Evolutionary conservation across 257 asterid species (phyloP).

Genomic region (Coffea eugenioides): DNA sequence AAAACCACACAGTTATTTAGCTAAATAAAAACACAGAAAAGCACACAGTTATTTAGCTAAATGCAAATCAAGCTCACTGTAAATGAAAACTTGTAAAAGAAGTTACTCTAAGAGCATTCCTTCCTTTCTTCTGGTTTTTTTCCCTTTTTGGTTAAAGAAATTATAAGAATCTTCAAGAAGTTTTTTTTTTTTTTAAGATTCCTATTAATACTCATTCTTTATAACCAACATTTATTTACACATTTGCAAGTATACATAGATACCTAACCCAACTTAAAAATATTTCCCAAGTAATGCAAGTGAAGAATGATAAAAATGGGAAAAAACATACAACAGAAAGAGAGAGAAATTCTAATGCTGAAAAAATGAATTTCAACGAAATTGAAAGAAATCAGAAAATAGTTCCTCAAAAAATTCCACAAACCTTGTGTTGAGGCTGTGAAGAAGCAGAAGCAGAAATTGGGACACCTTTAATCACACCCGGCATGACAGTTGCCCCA

Average conservation of each 20-base stretch:
- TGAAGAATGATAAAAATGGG: not conserved
- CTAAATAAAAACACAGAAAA: no score
- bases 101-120: no score
- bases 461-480: slow-evolving; percentile 50
- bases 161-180: not conserved
- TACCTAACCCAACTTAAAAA: no score
- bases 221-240: not conserved
- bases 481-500: slow-evolving; percentile 35
- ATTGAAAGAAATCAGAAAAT: not conserved
- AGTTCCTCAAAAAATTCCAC: not conserved
- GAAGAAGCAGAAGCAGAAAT: slow-evolving; percentile 41
- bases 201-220: not conserved
- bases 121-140: no score
- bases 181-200: no score
- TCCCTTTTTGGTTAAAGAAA: no score
- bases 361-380: not conserved
- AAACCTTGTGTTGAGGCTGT: slow-evolving; percentile 48
- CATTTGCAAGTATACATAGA: no score
- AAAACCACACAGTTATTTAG: not conserved
- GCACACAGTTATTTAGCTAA: not conserved
- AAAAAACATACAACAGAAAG: not conserved
- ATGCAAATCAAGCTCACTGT: not conserved
- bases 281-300: not conserved
- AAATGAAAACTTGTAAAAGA: not conserved
- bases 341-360: not conserved